Conservation (phyloP, 1,139 yeast genomes). For the Scheffersomyces parashehatae region DNA sequence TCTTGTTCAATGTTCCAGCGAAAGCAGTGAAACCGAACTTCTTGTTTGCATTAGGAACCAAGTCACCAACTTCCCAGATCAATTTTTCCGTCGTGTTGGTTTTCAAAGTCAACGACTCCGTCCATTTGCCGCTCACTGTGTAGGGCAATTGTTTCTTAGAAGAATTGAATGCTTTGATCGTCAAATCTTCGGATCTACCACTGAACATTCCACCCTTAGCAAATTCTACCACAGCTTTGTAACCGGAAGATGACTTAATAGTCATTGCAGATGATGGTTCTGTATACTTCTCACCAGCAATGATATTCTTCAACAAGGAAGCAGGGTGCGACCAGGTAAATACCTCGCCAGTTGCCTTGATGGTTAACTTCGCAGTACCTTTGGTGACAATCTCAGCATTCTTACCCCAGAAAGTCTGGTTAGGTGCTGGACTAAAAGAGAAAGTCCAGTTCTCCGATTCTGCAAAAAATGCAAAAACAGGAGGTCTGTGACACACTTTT, state of each 20-base stretch:
- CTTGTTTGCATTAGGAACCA: constrained; percentile 57
- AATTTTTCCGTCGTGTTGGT: constrained; percentile 42
- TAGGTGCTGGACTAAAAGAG: constrained; percentile 72
- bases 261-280: constrained; percentile 79
- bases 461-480: constrained; percentile 74
- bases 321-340: constrained; percentile 84
- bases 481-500: constrained; percentile 82
- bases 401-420: constrained; percentile 95
- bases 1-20: constrained; percentile 78
- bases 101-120: constrained; percentile 53
- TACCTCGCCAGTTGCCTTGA: constrained; percentile 64
- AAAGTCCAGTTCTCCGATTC: constrained; percentile 79
- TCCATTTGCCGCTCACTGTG: constrained; percentile 75
- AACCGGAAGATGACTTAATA: constrained; percentile 67
- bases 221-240: constrained; percentile 69
- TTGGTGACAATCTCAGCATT: constrained; percentile 78
- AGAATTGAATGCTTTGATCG: constrained; percentile 51
- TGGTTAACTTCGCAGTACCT: constrained; percentile 62
- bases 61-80: constrained; percentile 68
- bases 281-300: constrained; percentile 94
- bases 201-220: constrained; percentile 75
- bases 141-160: constrained; percentile 35
- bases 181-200: constrained; percentile 82
- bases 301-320: constrained; percentile 76
- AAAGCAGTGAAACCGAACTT: constrained; percentile 86